Evolutionary conservation across 2,329 filamentous ascomycete genomes (phyloP).

Genomic region (Dactylellina sp.): DNA sequence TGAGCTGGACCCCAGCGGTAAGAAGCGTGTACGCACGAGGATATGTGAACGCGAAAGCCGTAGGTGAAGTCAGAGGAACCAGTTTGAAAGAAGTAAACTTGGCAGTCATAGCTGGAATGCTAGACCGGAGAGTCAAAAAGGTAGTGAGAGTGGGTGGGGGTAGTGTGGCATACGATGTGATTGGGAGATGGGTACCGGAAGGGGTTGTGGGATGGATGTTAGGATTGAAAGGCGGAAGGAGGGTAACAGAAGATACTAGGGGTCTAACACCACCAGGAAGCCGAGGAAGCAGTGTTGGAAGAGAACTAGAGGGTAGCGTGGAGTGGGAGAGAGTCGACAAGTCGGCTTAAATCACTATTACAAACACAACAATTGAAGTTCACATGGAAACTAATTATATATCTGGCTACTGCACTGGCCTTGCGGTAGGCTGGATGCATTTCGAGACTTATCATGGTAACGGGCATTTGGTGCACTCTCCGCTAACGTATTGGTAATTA

Average conservation of each 20-base stretch:
- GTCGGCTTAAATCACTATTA: not conserved
- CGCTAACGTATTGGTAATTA: conserved; percentile 9
- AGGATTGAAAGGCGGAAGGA: conserved; percentile 70
- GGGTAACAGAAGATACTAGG: conserved; percentile 45
- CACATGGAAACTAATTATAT: not conserved
- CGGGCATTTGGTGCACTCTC: conserved; percentile 22
- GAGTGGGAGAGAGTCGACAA: conserved; percentile 60
- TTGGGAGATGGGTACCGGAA: conserved; percentile 82
- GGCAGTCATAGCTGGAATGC: conserved; percentile 88
- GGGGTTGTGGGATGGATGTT: conserved; percentile 93
- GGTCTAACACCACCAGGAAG: conserved; percentile 38
- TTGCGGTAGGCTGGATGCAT: not conserved
- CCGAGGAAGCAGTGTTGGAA: conserved; percentile 50
- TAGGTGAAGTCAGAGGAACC: conserved; percentile 75
- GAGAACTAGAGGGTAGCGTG: conserved; percentile 57
- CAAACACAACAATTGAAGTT: not conserved
- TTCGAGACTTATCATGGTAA: not conserved
- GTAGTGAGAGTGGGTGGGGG: conserved; percentile 86
- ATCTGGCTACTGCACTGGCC: not conserved
- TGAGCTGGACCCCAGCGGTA: conserved; percentile 74
- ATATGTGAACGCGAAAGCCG: conserved; percentile 67
- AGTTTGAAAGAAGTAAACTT: conserved; percentile 83
- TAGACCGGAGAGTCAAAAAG: conserved; percentile 68
- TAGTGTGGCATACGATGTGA: conserved; percentile 83
- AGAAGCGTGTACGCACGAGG: conserved; percentile 73